Percentiles rank a stretch among this genome's conserved stretches.
phyloP scores from a whole-genome alignment of 805 yeast genomes.

The Torulaspora maleeae region DNA sequence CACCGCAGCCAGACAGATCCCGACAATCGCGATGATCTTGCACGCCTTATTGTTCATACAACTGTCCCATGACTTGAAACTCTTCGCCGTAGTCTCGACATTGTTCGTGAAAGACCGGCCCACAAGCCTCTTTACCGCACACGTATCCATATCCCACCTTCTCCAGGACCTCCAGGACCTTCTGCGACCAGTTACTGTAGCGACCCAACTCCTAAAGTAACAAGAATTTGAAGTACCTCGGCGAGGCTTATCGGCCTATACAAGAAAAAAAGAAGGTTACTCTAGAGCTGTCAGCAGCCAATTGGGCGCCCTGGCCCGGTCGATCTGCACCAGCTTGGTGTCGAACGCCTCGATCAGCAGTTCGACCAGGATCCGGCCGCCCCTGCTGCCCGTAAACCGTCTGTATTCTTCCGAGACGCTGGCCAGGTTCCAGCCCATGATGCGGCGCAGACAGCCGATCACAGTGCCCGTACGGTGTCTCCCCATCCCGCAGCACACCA shows the following conservation, averaged over 20 bases:
- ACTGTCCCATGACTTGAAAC: constrained; percentile 66
- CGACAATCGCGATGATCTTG: constrained; percentile 71
- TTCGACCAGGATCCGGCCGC: constrained; percentile 90
- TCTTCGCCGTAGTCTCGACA: constrained; percentile 35
- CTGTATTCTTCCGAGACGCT: constrained; percentile 89
- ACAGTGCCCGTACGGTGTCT: constrained; percentile 96
- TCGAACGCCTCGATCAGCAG: constrained; percentile 64
- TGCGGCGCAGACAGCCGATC: constrained; percentile 83
- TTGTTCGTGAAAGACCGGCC: constrained; percentile 24
- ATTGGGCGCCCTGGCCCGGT: constrained; percentile 30
- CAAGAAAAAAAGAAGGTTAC: constrained; percentile 2
- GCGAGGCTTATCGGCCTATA: neutral
- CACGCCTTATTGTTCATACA: constrained; percentile 77
- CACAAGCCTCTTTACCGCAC: constrained; percentile 9
- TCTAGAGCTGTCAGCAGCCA: constrained; percentile 32
- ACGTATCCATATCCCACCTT: constrained; percentile 7
- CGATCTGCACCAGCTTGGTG: constrained; percentile 30
- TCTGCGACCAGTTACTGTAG: too few relatives aligned
- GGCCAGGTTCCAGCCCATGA: constrained; percentile 98
- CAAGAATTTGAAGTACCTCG: neutral
- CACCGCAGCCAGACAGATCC: constrained; percentile 55
- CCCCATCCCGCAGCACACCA: constrained; percentile 98
- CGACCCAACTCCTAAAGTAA: neutral
- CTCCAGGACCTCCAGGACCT: too few relatives aligned
- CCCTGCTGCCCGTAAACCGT: constrained; percentile 86